Evolutionary conservation across 1,284 basidiomycete species (phyloP).

Genomic region (Schizophyllum commune): DNA sequence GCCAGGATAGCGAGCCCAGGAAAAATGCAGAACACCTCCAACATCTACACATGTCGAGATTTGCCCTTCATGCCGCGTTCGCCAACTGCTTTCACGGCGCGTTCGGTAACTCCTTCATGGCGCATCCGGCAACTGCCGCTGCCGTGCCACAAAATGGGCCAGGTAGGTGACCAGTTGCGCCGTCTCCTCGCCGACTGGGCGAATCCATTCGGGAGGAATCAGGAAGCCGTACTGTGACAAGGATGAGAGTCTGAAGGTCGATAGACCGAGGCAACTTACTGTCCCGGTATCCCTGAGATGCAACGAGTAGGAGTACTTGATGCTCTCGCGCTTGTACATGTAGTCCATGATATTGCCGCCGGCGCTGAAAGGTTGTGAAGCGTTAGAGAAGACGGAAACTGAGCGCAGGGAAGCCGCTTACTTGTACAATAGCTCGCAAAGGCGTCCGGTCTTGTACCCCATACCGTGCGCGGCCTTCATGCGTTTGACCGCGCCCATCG

Average conservation of each 20-base stretch:
- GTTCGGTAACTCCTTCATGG: not conserved
- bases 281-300: conserved; percentile 81
- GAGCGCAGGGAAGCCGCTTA: conserved; percentile 20
- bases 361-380: conserved; percentile 27
- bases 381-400: not conserved
- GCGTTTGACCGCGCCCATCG: conserved; percentile 62
- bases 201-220: conserved; percentile 65
- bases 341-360: conserved; percentile 75
- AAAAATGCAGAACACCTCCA: too few relatives aligned
- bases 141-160: conserved; percentile 52
- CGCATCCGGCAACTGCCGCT: conserved; percentile 6
- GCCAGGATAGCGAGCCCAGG: too few relatives aligned
- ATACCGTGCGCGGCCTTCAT: conserved; percentile 53
- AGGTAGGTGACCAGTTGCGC: conserved; percentile 58
- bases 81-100: too few relatives aligned
- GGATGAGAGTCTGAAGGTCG: not conserved
- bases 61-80: too few relatives aligned
- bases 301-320: conserved; percentile 72
- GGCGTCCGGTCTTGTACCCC: conserved; percentile 47
- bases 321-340: conserved; percentile 56
- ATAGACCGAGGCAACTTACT: conserved; percentile 32
- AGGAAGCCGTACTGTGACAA: conserved; percentile 68
- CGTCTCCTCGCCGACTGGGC: conserved; percentile 74
- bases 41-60: too few relatives aligned
- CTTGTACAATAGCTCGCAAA: conserved; percentile 65